Evolutionary conservation across 225 moss, liverwort and hornwort species (phyloP).

Genomic region (Thuidium tamariscinum): DNA sequence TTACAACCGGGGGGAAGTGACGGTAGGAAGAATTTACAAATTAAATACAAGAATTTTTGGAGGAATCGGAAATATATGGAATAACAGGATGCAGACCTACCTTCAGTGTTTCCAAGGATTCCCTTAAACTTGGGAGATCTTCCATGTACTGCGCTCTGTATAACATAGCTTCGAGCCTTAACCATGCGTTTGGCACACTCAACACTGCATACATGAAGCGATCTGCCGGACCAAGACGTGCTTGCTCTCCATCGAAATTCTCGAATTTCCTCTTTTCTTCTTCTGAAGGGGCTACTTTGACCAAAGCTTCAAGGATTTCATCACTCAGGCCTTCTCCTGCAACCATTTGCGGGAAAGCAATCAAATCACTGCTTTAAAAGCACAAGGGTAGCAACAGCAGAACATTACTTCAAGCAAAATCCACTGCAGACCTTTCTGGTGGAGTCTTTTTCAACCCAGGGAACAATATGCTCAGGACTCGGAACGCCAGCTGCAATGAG

Average conservation of each 20-base stretch:
- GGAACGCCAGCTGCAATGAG: neutral
- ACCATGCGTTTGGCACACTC: conserved; percentile 55
- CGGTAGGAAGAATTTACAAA: neutral
- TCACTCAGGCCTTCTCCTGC: conserved; percentile 54
- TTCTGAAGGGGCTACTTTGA: conserved; percentile 43
- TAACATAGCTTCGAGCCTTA: conserved; percentile 56
- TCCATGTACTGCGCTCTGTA: conserved; percentile 57
- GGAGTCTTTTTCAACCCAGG: neutral
- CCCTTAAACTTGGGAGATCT: conserved; percentile 39
- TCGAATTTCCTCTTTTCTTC: conserved; percentile 41
- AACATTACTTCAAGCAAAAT: neutral
- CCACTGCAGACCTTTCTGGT: neutral
- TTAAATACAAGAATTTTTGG: neutral
- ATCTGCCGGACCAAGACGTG: conserved; percentile 49
- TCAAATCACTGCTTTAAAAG: neutral
- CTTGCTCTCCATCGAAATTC: conserved; percentile 25
- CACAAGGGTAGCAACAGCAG: neutral
- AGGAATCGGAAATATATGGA: neutral
- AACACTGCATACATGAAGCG: conserved; percentile 37
- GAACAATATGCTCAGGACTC: neutral
- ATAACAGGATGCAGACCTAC: conserved; percentile 6
- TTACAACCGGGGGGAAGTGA: neutral
- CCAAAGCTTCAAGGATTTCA: conserved; percentile 50
- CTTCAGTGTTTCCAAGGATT: conserved; percentile 58
- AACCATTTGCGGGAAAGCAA: neutral